These are phyloP conservation scores for Akanthomyces lecanii DNA, from an alignment of 2,329 filamentous ascomycete genomes.

Conservation along the genomic window DNA sequence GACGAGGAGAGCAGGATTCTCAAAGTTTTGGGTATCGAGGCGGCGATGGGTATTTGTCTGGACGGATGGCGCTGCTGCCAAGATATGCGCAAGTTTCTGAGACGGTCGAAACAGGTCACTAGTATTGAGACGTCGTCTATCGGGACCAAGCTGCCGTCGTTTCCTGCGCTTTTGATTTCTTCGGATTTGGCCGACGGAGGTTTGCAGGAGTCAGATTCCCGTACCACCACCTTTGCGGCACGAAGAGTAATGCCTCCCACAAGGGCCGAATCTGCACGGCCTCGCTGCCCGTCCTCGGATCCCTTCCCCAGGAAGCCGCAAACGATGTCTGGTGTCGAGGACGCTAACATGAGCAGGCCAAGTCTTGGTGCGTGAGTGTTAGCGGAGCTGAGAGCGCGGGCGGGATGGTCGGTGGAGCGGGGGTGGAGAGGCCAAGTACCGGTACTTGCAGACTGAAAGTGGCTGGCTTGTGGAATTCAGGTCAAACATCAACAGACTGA, in stretches of 20 bases:
- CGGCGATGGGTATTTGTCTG: background rate
- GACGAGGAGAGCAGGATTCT: too few species aligned
- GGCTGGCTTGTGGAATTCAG: too few species aligned
- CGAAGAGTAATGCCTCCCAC: too few species aligned
- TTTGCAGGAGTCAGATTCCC: background rate
- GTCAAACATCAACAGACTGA: too few species aligned
- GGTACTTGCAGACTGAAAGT: background rate
- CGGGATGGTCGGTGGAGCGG: background rate
- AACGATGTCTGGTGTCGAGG: background rate
- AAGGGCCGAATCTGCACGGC: background rate
- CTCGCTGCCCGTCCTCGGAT: background rate
- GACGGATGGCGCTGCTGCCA: background rate
- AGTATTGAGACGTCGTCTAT: background rate
- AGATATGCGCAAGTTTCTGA: constrained; percentile 3
- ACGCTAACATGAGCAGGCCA: background rate
- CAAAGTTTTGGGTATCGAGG: background rate
- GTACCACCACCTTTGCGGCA: background rate
- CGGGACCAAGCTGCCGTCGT: too few species aligned
- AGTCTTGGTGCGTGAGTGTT: background rate
- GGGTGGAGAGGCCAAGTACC: background rate
- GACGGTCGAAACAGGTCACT: background rate
- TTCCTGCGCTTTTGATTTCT: background rate
- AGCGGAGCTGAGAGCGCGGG: background rate
- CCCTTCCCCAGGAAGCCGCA: constrained; percentile 2
- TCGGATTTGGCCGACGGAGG: background rate